Conservation (phyloP, 2,329 filamentous ascomycete species). For the Lecanicillium sp. region DNA sequence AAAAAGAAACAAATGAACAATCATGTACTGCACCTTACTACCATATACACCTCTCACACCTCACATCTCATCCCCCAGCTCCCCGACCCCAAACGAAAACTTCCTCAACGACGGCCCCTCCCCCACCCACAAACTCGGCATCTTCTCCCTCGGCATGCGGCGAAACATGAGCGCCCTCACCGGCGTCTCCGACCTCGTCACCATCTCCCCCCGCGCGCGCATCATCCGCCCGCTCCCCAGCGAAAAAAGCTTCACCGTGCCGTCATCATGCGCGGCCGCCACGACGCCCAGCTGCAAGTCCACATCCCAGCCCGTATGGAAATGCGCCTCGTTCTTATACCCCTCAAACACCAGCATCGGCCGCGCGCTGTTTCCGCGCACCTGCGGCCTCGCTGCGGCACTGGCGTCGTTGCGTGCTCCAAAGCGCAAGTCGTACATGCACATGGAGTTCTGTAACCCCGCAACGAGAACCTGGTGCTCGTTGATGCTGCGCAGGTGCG, state of each 20-base stretch:
- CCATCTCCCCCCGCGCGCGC: conserved; percentile 15
- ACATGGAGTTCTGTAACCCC: conserved; percentile 41
- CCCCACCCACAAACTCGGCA: conserved; percentile 40
- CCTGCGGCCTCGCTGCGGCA: conserved; percentile 2
- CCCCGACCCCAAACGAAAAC: conserved; percentile 32
- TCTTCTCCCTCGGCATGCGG: conserved; percentile 33
- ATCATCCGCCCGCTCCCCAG: conserved; percentile 31
- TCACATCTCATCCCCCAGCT: conserved; percentile 27
- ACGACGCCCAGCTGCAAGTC: conserved; percentile 38
- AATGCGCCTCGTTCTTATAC: conserved; percentile 41
- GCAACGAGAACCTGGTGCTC: conserved; percentile 44
- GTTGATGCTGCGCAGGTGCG: conserved; percentile 42
- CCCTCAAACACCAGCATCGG: conserved; percentile 40
- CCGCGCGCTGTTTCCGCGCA: conserved; percentile 12
- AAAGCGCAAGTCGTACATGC: conserved; percentile 50
- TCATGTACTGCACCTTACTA: too few species aligned
- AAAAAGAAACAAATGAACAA: too few species aligned
- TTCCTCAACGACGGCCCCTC: conserved; percentile 29
- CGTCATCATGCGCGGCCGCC: conserved; percentile 46
- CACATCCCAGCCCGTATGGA: conserved; percentile 45
- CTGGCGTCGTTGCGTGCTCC: conserved; percentile 3
- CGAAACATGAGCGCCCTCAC: conserved; percentile 38
- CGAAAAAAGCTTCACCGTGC: conserved; percentile 41
- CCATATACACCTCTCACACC: too few species aligned
- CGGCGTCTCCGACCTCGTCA: conserved; percentile 19